Conservation (phyloP, 1,284 basidiomycete genomes). For the Tilletia setariae region DNA sequence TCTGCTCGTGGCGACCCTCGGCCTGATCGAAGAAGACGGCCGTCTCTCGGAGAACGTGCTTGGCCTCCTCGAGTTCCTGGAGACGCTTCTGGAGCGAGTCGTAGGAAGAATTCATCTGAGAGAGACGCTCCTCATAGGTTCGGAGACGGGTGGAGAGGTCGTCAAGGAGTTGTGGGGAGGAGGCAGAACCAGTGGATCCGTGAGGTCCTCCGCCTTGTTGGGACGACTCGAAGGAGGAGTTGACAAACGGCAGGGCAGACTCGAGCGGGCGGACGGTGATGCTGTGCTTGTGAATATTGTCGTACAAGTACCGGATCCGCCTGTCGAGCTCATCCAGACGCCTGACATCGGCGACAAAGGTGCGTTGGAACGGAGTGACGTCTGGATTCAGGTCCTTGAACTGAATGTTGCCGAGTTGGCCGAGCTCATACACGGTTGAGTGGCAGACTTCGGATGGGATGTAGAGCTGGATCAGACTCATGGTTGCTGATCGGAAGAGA, state of each 20-base stretch:
- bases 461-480: constrained; percentile 97
- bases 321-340: constrained; percentile 93
- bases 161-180: constrained; percentile 77
- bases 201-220: constrained; percentile 61
- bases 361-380: constrained; percentile 96
- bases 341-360: constrained; percentile 92
- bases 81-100: constrained; percentile 81
- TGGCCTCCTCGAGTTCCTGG: constrained; percentile 83
- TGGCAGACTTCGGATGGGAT: constrained; percentile 96
- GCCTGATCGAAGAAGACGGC: constrained; percentile 95
- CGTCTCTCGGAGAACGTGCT: constrained; percentile 86
- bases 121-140: constrained; percentile 81
- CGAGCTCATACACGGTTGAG: constrained; percentile 89
- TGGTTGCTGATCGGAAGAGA: constrained; percentile 57
- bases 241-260: constrained; percentile 49
- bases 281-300: constrained; percentile 77
- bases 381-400: constrained; percentile 97
- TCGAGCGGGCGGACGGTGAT: constrained; percentile 66
- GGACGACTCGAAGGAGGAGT: constrained; percentile 24
- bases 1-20: constrained; percentile 72
- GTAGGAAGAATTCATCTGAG: constrained; percentile 91
- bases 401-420: constrained; percentile 90
- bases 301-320: constrained; percentile 81
- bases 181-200: background rate
- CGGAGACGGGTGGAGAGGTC: constrained; percentile 82